Evolutionary conservation across 768 basidiomycete genomes (phyloP), one percentile per base, ranked within the genome.

Genomic region (Pulveroboletus sp.): DNA sequence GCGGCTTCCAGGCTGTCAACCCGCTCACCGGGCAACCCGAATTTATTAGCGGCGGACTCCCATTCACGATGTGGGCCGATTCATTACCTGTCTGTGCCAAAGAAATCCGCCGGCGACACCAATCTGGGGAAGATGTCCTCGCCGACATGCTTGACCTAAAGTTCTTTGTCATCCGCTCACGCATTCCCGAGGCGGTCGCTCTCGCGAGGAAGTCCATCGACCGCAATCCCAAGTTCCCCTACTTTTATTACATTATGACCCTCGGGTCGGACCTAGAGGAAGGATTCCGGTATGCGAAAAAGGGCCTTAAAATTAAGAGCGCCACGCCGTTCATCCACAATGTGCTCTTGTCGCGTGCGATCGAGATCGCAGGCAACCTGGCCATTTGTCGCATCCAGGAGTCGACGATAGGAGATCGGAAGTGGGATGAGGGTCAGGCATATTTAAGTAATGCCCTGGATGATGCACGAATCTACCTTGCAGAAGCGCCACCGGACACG

Each of bases 121-220:
- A 62, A 11, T 59, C 72, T 0, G 57, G 57, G 6, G 78, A 83
- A 47, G 62, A 49, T 18, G 81, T 85, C 60, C 56, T 71, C 12
- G 84, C 83, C 0, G 82, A 85, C 59, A 79, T 86, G 53, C 62
- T 86, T 28, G 82, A 85, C 30, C 76, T 83, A 68, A 85, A 86
- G 59, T 80, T 65, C 59, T 56, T 62, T 46, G 76, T 85, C 60
- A 74, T 82, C 64, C 72, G 69, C 46, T 65, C 70, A 18, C 74
- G 76, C 27, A 66, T 80, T 30, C 61, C 70, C 5, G 76, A 81
- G 10, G 81, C 82, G 1, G 68, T 76, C 41, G 61, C 60, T 12
- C 57, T 75, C 6, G 82, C 81, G 0, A 69, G 73, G 49, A 69
- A 71, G 33, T 75, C 71, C 1, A 62, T 85, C 32, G 62, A 75